phyloP scores from a whole-genome alignment of 148 eudicot genomes.

The Tetragonia tetragonoides region DNA sequence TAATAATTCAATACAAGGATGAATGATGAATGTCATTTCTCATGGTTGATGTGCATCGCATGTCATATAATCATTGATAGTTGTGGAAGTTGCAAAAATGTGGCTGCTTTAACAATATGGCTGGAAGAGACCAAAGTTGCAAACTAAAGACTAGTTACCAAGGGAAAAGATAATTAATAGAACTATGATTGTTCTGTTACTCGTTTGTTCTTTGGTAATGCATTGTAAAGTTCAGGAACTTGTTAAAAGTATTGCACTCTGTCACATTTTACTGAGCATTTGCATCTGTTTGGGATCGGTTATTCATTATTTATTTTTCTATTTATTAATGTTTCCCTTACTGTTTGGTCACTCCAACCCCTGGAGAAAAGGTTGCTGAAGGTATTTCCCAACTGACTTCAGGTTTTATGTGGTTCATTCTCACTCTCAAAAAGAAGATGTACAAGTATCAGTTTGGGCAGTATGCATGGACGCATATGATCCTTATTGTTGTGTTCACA shows the following conservation, averaged over 20 bases:
- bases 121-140: too few species aligned
- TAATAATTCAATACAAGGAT: too few species aligned
- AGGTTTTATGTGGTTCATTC: slow-evolving; percentile 99
- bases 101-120: too few species aligned
- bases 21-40: too few species aligned
- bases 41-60: too few species aligned
- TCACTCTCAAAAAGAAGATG: slow-evolving; percentile 91
- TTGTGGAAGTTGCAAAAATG: too few species aligned
- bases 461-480: slow-evolving; percentile 99
- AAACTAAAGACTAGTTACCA: too few species aligned
- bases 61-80: too few species aligned
- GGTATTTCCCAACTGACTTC: slow-evolving; percentile 21
- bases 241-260: too few species aligned
- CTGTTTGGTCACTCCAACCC: slow-evolving; percentile 7
- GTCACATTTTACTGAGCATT: neutral
- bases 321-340: neutral
- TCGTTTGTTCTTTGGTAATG: neutral
- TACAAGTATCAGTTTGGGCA: slow-evolving; percentile 99
- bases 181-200: too few species aligned
- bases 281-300: neutral
- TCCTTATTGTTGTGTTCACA: slow-evolving; percentile 92
- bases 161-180: too few species aligned
- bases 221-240: too few species aligned
- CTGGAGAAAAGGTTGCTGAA: slow-evolving; percentile 23
- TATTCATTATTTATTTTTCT: neutral